Conservation (phyloP, 1,139 yeast genomes). For the Groenewaldozyma auringiensis region DNA sequence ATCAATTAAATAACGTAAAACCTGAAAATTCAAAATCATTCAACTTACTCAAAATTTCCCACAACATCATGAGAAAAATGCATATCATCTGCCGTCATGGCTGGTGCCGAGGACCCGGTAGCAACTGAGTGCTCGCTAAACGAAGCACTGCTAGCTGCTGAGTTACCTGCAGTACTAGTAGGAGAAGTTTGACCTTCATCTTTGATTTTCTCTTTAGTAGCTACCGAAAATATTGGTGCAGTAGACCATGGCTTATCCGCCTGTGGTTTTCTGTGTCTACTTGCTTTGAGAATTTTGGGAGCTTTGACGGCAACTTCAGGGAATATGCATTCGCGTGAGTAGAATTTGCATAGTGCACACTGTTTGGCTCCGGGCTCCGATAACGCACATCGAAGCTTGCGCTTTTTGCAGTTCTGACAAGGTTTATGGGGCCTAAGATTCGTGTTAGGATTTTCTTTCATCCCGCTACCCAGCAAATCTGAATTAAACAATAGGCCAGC, state of each 20-base stretch:
- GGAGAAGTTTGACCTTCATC: background rate
- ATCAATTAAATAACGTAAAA: no score
- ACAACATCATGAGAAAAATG: background rate
- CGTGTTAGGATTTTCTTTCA: no score
- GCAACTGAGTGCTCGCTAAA: no score
- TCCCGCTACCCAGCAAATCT: no score
- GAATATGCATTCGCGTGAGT: constrained; percentile 19
- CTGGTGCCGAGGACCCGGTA: background rate
- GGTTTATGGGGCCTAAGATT: constrained; percentile 17
- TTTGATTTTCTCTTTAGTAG: background rate
- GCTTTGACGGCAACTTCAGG: constrained; percentile 7
- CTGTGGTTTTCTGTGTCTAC: background rate
- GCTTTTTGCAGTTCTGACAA: constrained; percentile 21
- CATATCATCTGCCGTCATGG: background rate
- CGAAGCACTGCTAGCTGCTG: background rate
- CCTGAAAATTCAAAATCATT: no score
- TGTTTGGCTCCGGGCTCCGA: constrained; percentile 12
- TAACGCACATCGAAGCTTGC: constrained; percentile 22
- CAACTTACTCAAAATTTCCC: background rate
- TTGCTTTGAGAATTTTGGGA: background rate
- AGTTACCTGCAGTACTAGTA: background rate
- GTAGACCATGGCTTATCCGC: background rate
- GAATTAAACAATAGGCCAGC: no score
- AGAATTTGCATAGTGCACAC: constrained; percentile 21
- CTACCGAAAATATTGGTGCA: background rate